Percentiles rank a stretch among this genome's conserved stretches.
Conservation (phyloP, 2,329 filamentous ascomycete genomes). For the Aspergillus novoparasiticus region DNA sequence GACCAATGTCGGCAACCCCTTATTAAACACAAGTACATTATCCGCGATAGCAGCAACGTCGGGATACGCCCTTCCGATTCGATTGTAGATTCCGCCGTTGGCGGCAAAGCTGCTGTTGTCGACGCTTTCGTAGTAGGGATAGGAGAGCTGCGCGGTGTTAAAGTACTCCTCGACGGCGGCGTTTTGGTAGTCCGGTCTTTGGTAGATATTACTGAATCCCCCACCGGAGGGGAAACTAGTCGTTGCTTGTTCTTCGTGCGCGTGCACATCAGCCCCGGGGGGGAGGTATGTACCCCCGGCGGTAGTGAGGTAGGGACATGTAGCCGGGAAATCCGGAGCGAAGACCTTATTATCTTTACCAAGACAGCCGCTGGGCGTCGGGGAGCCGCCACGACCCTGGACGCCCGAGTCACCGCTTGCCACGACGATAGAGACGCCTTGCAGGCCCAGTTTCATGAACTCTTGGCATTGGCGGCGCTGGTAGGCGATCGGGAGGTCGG, state of each 20-base stretch:
- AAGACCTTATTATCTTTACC: conserved; percentile 38
- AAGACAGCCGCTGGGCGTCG: conserved; percentile 36
- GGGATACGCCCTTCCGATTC: conserved; percentile 37
- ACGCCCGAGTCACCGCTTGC: conserved; percentile 53
- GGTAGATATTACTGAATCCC: conserved; percentile 48
- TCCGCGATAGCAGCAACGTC: conserved; percentile 43
- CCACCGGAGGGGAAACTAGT: conserved; percentile 44
- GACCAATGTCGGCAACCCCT: conserved; percentile 23
- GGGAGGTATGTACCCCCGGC: conserved; percentile 45
- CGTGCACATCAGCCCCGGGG: conserved; percentile 25
- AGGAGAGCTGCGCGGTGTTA: conserved; percentile 24
- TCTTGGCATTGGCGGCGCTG: conserved; percentile 45
- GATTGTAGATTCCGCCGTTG: conserved; percentile 36
- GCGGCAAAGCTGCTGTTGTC: conserved; percentile 34
- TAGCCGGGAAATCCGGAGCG: conserved; percentile 41
- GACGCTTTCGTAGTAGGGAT: conserved; percentile 34
- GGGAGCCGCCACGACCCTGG: conserved; percentile 32
- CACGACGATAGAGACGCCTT: conserved; percentile 50
- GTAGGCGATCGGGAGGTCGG: conserved; percentile 37
- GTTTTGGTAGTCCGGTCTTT: conserved; percentile 42
- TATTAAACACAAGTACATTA: conserved; percentile 34
- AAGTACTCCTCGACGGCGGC: conserved; percentile 42
- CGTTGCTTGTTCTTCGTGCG: conserved; percentile 40
- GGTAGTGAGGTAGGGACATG: conserved; percentile 38
- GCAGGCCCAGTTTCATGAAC: conserved; percentile 54